These are phyloP conservation scores for Pythium oligandrum DNA, from an alignment of 352 stramenopile genomes.

Conservation along the genomic window DNA sequence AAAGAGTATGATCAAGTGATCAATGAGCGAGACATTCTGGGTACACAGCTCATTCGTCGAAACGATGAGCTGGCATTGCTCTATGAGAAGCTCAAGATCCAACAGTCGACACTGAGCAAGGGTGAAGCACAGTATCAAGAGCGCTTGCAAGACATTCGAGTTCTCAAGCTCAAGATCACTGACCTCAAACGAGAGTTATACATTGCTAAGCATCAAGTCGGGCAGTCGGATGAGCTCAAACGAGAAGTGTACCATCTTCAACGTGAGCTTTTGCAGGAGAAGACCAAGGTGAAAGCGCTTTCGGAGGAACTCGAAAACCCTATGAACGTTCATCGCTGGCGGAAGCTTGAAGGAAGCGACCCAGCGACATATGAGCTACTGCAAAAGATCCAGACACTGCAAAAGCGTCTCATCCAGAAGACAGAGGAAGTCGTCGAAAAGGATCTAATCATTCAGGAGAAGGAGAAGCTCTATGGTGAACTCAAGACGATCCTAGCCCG, in stretches of 20 bases:
- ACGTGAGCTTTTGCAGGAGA: slow-evolving; percentile 91
- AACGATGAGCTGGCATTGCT: slow-evolving; percentile 96
- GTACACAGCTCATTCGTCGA: slow-evolving; percentile 94
- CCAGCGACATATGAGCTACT: slow-evolving; percentile 94
- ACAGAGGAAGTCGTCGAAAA: slow-evolving; percentile 95
- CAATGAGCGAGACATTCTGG: slow-evolving; percentile 95
- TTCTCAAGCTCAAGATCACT: slow-evolving; percentile 94
- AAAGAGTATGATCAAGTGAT: slow-evolving; percentile 97
- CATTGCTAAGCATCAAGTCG: slow-evolving; percentile 88
- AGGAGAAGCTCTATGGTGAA: slow-evolving; percentile 94
- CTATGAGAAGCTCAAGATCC: slow-evolving; percentile 98
- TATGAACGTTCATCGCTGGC: slow-evolving; percentile 97
- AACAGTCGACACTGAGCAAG: slow-evolving; percentile 91
- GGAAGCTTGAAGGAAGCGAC: slow-evolving; percentile 96
- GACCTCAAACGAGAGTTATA: slow-evolving; percentile 91
- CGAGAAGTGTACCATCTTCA: slow-evolving; percentile 88
- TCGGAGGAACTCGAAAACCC: slow-evolving; percentile 96
- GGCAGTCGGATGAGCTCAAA: slow-evolving; percentile 84
- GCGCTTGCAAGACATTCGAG: slow-evolving; percentile 90
- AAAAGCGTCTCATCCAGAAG: slow-evolving; percentile 94
- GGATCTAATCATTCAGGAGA: slow-evolving; percentile 93
- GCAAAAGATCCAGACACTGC: slow-evolving; percentile 95
- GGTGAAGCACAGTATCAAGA: slow-evolving; percentile 93
- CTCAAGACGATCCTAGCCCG: slow-evolving; percentile 91
- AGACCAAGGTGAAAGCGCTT: slow-evolving; percentile 95